A percentile compares a stretch with the other conserved stretches of the same genome.
Conservation (phyloP, 164 flowering plant species). For the Umbilicus rupestris region DNA sequence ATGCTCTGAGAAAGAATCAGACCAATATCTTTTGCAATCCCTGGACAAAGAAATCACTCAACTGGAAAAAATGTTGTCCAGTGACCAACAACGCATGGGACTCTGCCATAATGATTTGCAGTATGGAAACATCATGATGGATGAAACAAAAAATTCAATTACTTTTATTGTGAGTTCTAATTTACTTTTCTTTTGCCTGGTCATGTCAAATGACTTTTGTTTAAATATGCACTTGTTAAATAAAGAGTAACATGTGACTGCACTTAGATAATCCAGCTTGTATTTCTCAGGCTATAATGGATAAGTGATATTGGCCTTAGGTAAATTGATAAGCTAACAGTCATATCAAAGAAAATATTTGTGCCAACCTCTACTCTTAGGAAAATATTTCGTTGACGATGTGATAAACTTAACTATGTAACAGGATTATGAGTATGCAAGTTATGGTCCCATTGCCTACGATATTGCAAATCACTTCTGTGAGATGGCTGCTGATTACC, state of each 20-base stretch:
- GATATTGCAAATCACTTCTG: conserved; percentile 43
- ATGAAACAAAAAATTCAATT: conserved; percentile 26
- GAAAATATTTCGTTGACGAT: background rate
- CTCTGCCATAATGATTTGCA: conserved; percentile 39
- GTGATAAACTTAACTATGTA: background rate
- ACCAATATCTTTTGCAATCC: conserved; percentile 19
- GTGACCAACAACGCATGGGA: conserved; percentile 18
- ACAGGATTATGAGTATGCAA: conserved; percentile 37
- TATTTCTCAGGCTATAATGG: background rate
- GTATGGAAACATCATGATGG: conserved; percentile 40
- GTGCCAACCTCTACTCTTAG: background rate
- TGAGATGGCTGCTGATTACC: conserved; percentile 42
- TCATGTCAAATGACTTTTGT: background rate
- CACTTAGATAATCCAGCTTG: background rate
- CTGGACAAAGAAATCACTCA: conserved; percentile 24
- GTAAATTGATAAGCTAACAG: background rate
- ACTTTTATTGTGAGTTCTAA: conserved; percentile 31
- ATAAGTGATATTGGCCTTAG: background rate
- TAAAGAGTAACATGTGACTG: background rate
- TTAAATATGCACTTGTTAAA: no score
- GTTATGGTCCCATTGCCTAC: conserved; percentile 33
- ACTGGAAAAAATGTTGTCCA: conserved; percentile 21
- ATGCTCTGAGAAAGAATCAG: conserved; percentile 25
- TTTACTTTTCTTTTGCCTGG: background rate
- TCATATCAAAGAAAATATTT: background rate